Base-by-base conservation (phyloP, 345 rosid species). In the Rhizophora mangle region DNA sequence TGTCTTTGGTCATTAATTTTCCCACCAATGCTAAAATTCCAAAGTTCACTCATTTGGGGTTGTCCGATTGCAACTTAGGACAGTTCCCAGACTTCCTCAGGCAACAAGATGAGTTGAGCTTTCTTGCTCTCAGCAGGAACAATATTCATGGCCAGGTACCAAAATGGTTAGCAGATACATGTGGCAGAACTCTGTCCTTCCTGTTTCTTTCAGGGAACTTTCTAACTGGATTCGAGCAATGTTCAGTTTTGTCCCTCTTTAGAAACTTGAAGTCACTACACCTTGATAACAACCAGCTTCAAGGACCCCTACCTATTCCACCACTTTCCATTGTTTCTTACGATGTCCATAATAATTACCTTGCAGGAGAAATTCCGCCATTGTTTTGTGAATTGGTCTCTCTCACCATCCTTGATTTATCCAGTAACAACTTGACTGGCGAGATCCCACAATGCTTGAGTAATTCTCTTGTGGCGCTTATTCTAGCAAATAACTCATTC, bases 391-490 rank as follows among this genome's bases (percentile, higher is more conserved):
- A 71, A 11, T 24, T 60, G 53, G 43, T 10, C 39, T 5, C 7
- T 30, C 21, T 76, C 5, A 0, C 0, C 1, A 1, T 6, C 0
- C 67, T 80, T 11, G 81, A 80, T 53, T 24, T 80, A 59, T 71
- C 73, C 0, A 20, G n/a, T 19, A 80, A 82, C 20, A 57, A 37
- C 19, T 52, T 78, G 3, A 68, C 24, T 1, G 72, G 82, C 3
- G 27, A 3, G 30, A 59, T 79, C 65, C 84, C 84, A 0, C 63
- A 39, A 36, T 84, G 85, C 24, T 72, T 85, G 19, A 70, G 67
- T 13, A 69, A 72, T n/a, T 0, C 6, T 0, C 60, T 72, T 1
- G 9, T 30, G 0, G 3, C 62, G 2, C 36, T 80, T 8, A 27
- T 59, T 58, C 29, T 80, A 1, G 47, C 36, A 8, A 20, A 36